Conservation (phyloP, 2,329 filamentous ascomycete genomes). For the Alternaria ethzedia region DNA sequence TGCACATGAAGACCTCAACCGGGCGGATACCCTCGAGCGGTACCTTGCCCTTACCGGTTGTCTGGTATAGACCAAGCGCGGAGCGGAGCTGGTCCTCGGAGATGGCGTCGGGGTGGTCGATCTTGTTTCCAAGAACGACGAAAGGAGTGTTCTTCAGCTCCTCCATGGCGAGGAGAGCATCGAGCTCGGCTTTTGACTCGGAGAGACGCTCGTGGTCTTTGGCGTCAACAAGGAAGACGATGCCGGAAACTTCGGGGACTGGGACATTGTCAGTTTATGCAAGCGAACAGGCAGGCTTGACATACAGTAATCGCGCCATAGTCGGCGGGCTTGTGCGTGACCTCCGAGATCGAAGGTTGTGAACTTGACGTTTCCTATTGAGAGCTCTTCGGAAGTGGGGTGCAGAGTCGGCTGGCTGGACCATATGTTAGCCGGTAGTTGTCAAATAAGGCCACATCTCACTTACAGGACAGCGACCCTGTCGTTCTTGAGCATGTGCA, state of each 20-base stretch:
- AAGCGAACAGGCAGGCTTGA: neutral
- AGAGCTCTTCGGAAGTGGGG: conserved; percentile 69
- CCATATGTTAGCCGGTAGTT: conserved; percentile 7
- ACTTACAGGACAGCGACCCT: conserved; percentile 86
- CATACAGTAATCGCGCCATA: conserved; percentile 50
- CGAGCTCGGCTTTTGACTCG: conserved; percentile 96
- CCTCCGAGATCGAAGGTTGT: conserved; percentile 79
- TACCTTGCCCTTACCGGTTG: conserved; percentile 48
- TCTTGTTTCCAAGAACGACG: conserved; percentile 97
- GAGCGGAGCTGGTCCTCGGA: conserved; percentile 94
- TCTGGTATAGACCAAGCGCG: conserved; percentile 88
- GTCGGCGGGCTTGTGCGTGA: conserved; percentile 49
- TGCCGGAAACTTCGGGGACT: conserved; percentile 63
- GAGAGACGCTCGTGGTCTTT: conserved; percentile 94
- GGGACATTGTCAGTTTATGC: conserved; percentile 8
- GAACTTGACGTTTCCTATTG: conserved; percentile 71
- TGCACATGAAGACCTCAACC: conserved; percentile 98
- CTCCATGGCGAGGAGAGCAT: conserved; percentile 93
- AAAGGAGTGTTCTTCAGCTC: conserved; percentile 95
- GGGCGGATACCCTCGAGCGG: conserved; percentile 47
- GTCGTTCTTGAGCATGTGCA: conserved; percentile 93
- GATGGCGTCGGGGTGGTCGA: conserved; percentile 94
- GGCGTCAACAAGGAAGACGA: conserved; percentile 97
- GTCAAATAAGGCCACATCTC: neutral
- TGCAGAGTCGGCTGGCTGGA: conserved; percentile 39